phyloP scores from a whole-genome alignment of 2,329 filamentous ascomycete species.

The Alternaria atra region DNA sequence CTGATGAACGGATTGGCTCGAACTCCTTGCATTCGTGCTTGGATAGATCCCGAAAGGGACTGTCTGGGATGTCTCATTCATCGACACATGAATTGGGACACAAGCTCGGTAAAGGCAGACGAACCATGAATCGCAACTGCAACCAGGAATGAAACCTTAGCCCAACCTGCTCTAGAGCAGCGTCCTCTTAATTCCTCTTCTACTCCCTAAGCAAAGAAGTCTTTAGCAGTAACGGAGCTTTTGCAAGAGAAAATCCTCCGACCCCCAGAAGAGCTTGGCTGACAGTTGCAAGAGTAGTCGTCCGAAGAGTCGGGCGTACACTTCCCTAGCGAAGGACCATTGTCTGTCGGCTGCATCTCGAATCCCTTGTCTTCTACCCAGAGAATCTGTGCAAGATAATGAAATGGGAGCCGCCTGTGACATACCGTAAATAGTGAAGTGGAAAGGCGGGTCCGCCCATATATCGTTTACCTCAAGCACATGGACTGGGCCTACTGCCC shows the following conservation, averaged over 20 bases:
- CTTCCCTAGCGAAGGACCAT: background rate
- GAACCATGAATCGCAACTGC: too few relatives aligned
- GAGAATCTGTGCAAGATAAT: fast-evolving
- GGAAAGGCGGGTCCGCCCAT: background rate
- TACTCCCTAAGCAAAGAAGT: background rate
- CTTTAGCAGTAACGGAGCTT: background rate
- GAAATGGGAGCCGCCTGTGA: too few relatives aligned
- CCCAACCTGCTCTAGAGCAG: background rate
- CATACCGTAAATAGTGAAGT: background rate
- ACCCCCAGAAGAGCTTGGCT: background rate
- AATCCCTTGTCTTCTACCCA: background rate
- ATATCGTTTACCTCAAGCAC: too few relatives aligned
- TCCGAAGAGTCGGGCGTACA: background rate
- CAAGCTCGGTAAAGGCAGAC: too few relatives aligned
- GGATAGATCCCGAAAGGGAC: too few relatives aligned
- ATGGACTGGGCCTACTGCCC: too few relatives aligned
- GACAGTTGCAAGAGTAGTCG: background rate
- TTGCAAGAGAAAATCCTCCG: background rate
- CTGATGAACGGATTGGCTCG: too few relatives aligned
- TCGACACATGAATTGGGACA: too few relatives aligned
- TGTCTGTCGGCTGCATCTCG: background rate
- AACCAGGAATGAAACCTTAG: background rate
- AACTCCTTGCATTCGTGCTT: too few relatives aligned
- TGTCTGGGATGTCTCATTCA: too few relatives aligned
- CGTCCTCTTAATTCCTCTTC: too few relatives aligned